Conservation (phyloP, 352 stramenopile species). For the Globisporangium uncinulatum region DNA sequence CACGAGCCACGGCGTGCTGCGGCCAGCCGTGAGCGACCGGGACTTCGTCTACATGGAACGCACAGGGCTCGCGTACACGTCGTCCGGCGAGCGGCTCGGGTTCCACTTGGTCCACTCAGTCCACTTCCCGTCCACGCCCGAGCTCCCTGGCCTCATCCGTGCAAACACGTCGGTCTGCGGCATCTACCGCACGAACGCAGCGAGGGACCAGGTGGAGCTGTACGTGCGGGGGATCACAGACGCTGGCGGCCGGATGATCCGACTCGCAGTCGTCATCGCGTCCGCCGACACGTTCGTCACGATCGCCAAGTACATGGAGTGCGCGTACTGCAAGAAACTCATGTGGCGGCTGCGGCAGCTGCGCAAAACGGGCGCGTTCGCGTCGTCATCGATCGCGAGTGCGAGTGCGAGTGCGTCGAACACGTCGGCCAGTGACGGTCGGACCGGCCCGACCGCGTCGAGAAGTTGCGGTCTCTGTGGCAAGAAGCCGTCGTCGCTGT, state of each 20-base stretch:
- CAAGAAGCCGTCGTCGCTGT: not conserved
- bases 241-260: slow-evolving; percentile 21
- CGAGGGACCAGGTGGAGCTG: slow-evolving; percentile 24
- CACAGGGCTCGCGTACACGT: slow-evolving; percentile 16
- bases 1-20: slow-evolving; percentile 15
- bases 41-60: slow-evolving; percentile 28
- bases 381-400: too few species aligned
- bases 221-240: slow-evolving; percentile 34
- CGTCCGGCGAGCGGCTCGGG: slow-evolving; percentile 23
- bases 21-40: slow-evolving; percentile 19
- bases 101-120: slow-evolving; percentile 38
- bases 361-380: not conserved
- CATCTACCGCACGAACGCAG: slow-evolving; percentile 26
- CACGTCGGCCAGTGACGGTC: too few species aligned
- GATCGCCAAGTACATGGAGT: slow-evolving; percentile 15
- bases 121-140: slow-evolving; percentile 13
- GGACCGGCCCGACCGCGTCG: too few species aligned
- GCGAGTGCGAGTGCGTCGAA: too few species aligned
- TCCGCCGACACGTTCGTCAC: slow-evolving; percentile 22
- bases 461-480: not conserved
- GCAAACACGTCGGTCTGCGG: slow-evolving; percentile 38
- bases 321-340: slow-evolving; percentile 11
- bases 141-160: slow-evolving; percentile 13
- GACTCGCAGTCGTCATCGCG: slow-evolving; percentile 24
- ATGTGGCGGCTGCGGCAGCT: slow-evolving; percentile 5